These are phyloP conservation scores for Microbotryum violaceum DNA, from an alignment of 1,284 basidiomycete genomes.

Conservation along the genomic window DNA sequence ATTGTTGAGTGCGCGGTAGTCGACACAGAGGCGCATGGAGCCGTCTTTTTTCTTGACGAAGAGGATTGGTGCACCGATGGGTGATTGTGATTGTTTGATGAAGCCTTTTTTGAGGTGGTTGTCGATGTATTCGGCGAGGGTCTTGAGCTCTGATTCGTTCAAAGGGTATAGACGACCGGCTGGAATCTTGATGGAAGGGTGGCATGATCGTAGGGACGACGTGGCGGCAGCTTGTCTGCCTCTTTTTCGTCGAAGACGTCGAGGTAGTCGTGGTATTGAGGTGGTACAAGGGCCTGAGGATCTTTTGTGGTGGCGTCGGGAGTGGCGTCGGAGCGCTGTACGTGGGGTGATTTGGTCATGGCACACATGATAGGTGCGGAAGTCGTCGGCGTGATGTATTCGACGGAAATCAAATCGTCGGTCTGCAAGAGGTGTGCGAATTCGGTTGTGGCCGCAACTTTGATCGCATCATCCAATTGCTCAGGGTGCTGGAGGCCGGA, in stretches of 20 bases:
- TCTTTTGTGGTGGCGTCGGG: too few relatives aligned
- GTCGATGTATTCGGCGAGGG: conserved; percentile 9
- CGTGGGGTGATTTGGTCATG: too few relatives aligned
- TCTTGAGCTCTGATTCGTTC: conserved; percentile 7
- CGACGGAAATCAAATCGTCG: too few relatives aligned
- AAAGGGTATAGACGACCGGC: conserved; percentile 19
- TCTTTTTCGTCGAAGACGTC: conserved; percentile 20
- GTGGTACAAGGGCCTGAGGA: too few relatives aligned
- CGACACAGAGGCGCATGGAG: conserved; percentile 42
- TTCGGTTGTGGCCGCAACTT: too few relatives aligned
- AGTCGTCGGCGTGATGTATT: too few relatives aligned
- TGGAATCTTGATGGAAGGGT: conserved; percentile 14
- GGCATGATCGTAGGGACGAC: conserved; percentile 18
- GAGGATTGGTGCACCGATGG: conserved; percentile 43
- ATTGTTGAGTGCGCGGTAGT: conserved; percentile 47
- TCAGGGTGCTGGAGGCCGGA: too few relatives aligned
- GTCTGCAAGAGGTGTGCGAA: too few relatives aligned
- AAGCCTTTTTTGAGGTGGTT: conserved; percentile 12
- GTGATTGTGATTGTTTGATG: conserved; percentile 9
- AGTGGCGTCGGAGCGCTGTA: too few relatives aligned
- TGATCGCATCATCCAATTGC: too few relatives aligned
- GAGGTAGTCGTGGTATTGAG: conserved; percentile 16
- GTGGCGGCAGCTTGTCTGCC: conserved; percentile 10
- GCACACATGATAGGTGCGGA: too few relatives aligned
- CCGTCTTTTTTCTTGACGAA: conserved; percentile 50